A percentile compares a stretch with the other conserved stretches of the same genome.
phyloP scores from a whole-genome alignment of 2,329 filamentous ascomycete genomes.

The Clathrospora elynae region DNA sequence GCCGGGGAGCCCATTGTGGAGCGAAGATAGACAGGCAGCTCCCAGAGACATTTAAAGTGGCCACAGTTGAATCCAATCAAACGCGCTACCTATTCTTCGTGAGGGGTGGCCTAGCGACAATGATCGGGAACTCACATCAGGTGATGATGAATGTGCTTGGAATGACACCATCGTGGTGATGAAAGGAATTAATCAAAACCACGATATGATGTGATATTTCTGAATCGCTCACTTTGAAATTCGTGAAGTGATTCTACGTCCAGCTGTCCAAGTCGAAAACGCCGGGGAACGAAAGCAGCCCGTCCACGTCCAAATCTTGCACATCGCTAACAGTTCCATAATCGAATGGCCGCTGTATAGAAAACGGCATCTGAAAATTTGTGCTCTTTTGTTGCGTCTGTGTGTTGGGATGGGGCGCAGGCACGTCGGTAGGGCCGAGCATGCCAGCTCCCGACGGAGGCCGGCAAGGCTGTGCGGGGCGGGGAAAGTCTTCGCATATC shows the following conservation, averaged over 20 bases:
- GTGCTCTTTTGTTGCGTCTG: slow-evolving; percentile 2
- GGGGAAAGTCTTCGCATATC: slow-evolving; percentile 22
- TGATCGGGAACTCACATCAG: too few relatives aligned
- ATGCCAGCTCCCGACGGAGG: slow-evolving; percentile 13
- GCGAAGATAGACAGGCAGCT: slow-evolving; percentile 11
- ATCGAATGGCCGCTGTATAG: slow-evolving; percentile 14
- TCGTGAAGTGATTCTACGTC: slow-evolving; percentile 1
- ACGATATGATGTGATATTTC: background rate
- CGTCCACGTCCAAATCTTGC: slow-evolving; percentile 12
- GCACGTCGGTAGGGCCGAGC: slow-evolving; percentile 2
- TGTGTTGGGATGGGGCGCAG: background rate
- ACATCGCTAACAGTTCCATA: slow-evolving; percentile 3
- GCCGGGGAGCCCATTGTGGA: slow-evolving; percentile 34
- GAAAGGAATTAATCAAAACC: too few relatives aligned
- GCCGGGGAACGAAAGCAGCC: slow-evolving; percentile 19
- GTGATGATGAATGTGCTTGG: too few relatives aligned
- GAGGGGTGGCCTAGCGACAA: too few relatives aligned
- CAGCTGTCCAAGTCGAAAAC: slow-evolving; percentile 18
- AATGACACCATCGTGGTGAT: too few relatives aligned
- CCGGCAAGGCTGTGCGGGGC: slow-evolving; percentile 3
- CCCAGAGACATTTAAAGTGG: slow-evolving; percentile 12
- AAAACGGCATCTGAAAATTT: slow-evolving; percentile 20
- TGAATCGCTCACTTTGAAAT: background rate
- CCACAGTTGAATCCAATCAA: too few relatives aligned
- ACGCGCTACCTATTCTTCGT: too few relatives aligned